Percentiles rank a stretch among this genome's conserved stretches.
Evolutionary conservation across 2,329 filamentous ascomycete genomes (phyloP).

Genomic region (Aspergillus spinulosporus): DNA sequence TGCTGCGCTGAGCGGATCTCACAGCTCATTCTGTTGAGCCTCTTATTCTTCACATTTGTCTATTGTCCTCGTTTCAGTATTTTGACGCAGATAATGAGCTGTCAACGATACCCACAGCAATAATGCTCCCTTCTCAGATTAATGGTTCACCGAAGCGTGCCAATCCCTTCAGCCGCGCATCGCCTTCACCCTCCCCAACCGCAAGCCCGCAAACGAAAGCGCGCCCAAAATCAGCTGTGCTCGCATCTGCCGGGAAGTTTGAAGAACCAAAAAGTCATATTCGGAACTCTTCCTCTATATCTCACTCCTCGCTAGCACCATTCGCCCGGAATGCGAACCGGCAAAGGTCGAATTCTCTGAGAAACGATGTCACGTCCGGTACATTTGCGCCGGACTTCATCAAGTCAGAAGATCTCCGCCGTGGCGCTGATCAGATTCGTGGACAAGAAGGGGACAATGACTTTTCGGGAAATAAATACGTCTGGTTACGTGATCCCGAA

Average conservation of each 20-base stretch:
- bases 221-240: slow-evolving; percentile 74
- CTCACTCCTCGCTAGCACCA: slow-evolving; percentile 52
- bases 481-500: slow-evolving; percentile 89
- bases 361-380: slow-evolving; percentile 64
- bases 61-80: slow-evolving; percentile 3
- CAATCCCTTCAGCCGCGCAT: slow-evolving; percentile 72
- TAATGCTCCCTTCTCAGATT: slow-evolving; percentile 58
- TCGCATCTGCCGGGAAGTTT: slow-evolving; percentile 57
- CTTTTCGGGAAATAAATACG: slow-evolving; percentile 97
- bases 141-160: slow-evolving; percentile 71
- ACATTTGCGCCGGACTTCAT: slow-evolving; percentile 98
- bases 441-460: slow-evolving; percentile 97
- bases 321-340: slow-evolving; percentile 43
- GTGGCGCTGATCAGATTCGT: slow-evolving; percentile 55
- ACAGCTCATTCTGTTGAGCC: slow-evolving; percentile 16
- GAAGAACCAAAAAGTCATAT: slow-evolving; percentile 56
- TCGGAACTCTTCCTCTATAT: slow-evolving; percentile 67
- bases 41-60: not conserved
- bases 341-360: slow-evolving; percentile 63
- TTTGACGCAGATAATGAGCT: slow-evolving; percentile 32
- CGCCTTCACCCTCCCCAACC: slow-evolving; percentile 62
- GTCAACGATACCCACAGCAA: slow-evolving; percentile 24
- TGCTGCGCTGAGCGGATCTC: slow-evolving; percentile 14
- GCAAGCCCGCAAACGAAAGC: slow-evolving; percentile 51
- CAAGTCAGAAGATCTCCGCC: slow-evolving; percentile 75